These are phyloP conservation scores for Talaromyces stipitatus DNA, from an alignment of 495 filamentous ascomycete genomes.

Conservation along the genomic window DNA sequence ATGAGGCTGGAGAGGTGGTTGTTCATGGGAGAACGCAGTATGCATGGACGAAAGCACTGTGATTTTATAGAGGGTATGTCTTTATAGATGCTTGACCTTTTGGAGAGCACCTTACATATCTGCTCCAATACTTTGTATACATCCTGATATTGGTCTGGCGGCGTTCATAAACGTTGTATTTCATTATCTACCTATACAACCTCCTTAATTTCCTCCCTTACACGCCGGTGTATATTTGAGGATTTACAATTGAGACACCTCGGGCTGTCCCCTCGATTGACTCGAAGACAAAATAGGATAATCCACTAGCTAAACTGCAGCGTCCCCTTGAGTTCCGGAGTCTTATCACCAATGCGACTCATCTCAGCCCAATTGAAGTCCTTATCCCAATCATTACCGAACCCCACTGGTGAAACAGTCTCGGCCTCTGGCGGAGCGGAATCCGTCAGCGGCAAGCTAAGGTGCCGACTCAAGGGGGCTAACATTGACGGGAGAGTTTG, in stretches of 20 bases:
- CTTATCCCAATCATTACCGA: background rate
- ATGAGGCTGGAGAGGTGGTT: slow-evolving; percentile 46
- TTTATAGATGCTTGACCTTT: background rate
- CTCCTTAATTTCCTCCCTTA: background rate
- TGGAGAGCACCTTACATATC: slow-evolving; percentile 20
- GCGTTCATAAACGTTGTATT: too few species aligned
- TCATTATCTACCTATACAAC: background rate
- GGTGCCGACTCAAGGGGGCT: slow-evolving; percentile 32
- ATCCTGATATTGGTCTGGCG: too few species aligned
- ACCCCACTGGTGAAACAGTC: background rate
- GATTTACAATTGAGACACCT: background rate
- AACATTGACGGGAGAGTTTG: slow-evolving; percentile 55
- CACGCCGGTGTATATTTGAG: background rate
- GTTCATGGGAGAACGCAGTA: slow-evolving; percentile 47
- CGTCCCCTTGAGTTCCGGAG: slow-evolving; percentile 14
- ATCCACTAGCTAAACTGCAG: slow-evolving; percentile 1
- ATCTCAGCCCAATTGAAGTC: slow-evolving; percentile 18
- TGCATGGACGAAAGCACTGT: slow-evolving; percentile 33
- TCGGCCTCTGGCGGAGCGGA: background rate
- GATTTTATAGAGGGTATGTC: background rate
- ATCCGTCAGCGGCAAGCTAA: slow-evolving; percentile 9
- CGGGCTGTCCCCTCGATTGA: too few species aligned
- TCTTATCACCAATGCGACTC: slow-evolving; percentile 18
- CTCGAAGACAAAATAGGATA: background rate
- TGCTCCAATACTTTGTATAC: too few species aligned